A percentile compares a stretch with the other conserved stretches of the same genome.
These are phyloP conservation scores for Ogataea pini DNA, from an alignment of 805 yeast genomes.

Conservation along the genomic window DNA sequence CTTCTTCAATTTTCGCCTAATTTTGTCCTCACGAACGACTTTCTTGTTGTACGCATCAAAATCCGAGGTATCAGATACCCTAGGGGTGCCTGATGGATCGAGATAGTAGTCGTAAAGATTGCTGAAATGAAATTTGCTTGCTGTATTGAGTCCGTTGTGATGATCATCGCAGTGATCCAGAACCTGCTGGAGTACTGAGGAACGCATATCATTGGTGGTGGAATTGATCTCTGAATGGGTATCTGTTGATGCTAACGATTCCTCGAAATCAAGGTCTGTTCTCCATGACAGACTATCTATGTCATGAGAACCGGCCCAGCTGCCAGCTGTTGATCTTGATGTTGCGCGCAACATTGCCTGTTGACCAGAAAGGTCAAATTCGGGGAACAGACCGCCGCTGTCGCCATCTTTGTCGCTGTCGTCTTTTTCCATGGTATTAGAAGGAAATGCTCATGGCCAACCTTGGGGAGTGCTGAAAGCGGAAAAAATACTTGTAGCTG, in stretches of 20 bases:
- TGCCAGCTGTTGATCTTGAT: background rate
- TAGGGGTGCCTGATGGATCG: background rate
- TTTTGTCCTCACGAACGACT: constrained; percentile 28
- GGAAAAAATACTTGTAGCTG: no score
- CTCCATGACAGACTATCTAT: background rate
- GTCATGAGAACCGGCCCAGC: background rate
- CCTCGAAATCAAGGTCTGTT: background rate
- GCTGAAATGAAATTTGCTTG: constrained; percentile 23
- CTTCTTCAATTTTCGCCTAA: constrained; percentile 22
- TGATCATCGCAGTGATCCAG: constrained; percentile 19
- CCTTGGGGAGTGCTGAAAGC: no score
- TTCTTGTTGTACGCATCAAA: constrained; percentile 32
- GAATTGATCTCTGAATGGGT: background rate
- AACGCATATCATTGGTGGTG: constrained; percentile 14
- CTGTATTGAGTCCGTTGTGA: constrained; percentile 6
- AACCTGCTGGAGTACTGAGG: constrained; percentile 27
- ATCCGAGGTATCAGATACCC: constrained; percentile 19
- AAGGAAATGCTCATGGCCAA: no score
- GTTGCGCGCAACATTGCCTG: background rate
- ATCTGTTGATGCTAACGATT: background rate
- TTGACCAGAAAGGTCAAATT: background rate
- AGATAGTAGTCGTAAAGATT: constrained; percentile 27
- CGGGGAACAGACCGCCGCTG: background rate
- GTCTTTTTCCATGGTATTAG: no score
- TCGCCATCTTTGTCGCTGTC: background rate